Evolutionary conservation across 1,284 basidiomycete species (phyloP).

Genomic region (Rhizoctonia solani): DNA sequence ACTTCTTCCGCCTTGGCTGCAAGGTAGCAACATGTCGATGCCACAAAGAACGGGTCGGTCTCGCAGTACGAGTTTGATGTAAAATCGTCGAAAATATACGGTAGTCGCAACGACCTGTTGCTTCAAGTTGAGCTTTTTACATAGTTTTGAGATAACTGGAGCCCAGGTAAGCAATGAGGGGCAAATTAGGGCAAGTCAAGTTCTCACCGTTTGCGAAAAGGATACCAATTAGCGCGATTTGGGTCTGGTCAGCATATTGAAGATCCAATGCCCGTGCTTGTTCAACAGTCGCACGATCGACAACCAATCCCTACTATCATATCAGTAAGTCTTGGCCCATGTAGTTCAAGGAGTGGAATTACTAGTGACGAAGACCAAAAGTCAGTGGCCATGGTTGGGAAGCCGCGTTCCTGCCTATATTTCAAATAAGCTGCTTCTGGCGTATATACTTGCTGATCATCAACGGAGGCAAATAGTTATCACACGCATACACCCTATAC

Average conservation of each 20-base stretch:
- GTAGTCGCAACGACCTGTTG: slow-evolving; percentile 93
- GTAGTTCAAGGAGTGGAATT: slow-evolving; percentile 14
- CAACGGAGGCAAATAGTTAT: too few relatives aligned
- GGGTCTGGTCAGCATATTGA: slow-evolving; percentile 72
- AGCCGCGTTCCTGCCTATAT: not conserved
- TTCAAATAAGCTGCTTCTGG: too few relatives aligned
- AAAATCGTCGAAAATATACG: slow-evolving; percentile 93
- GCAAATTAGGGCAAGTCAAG: not conserved
- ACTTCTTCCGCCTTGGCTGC: slow-evolving; percentile 97
- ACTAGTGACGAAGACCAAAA: slow-evolving; percentile 54
- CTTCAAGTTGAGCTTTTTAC: slow-evolving; percentile 79
- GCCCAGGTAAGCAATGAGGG: not conserved
- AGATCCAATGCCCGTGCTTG: slow-evolving; percentile 77
- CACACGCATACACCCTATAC: too few relatives aligned
- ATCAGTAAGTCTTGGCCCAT: not conserved
- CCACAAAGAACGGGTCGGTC: slow-evolving; percentile 90
- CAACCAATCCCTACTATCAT: slow-evolving; percentile 79
- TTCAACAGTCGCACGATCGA: slow-evolving; percentile 74
- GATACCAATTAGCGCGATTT: slow-evolving; percentile 78
- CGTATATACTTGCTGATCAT: not conserved
- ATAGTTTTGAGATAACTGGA: slow-evolving; percentile 82
- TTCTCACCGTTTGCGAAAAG: slow-evolving; percentile 81
- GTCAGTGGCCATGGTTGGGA: slow-evolving; percentile 48
- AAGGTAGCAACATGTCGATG: slow-evolving; percentile 92
- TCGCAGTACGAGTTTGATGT: slow-evolving; percentile 92